Conservation (phyloP, 106 monocot species). For the Cymbidium sinense region DNA sequence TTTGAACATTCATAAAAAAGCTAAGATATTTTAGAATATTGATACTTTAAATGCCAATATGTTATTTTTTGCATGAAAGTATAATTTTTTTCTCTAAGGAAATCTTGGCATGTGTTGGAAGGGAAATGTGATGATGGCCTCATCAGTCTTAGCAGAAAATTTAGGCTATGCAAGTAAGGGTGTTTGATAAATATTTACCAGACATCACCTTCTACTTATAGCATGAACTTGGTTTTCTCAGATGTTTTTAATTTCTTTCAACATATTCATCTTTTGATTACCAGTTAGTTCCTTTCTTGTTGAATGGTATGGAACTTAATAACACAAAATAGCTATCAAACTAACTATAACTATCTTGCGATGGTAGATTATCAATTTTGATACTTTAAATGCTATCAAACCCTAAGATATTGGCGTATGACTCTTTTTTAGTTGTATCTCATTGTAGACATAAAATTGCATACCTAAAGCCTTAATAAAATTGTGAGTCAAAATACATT, state of each 20-base stretch:
- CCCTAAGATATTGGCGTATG: too few relatives aligned
- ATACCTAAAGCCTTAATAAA: too few relatives aligned
- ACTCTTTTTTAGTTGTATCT: too few relatives aligned
- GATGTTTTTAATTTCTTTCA: background rate
- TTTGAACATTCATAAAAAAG: conserved; percentile 17
- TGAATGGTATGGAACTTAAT: conserved; percentile 50
- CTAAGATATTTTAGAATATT: background rate
- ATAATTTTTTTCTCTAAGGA: conserved; percentile 74
- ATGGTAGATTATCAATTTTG: conserved; percentile 93
- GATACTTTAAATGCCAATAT: background rate
- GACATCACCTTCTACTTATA: background rate
- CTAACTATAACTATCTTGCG: conserved; percentile 83
- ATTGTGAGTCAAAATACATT: too few relatives aligned
- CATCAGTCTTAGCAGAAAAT: conserved; percentile 50
- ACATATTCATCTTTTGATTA: background rate
- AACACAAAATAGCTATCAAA: conserved; percentile 55
- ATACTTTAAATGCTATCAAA: too few relatives aligned
- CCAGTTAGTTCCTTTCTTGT: background rate
- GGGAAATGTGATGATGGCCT: conserved; percentile 48
- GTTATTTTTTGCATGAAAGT: conserved; percentile 61
- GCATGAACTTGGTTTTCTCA: too few relatives aligned
- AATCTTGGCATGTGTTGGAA: conserved; percentile 75
- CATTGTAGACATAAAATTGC: too few relatives aligned
- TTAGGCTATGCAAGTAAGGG: conserved; percentile 67
- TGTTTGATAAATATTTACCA: background rate